phyloP scores from a whole-genome alignment of 108 stramenopile genomes.

The Cylindrotheca fusiformis region DNA sequence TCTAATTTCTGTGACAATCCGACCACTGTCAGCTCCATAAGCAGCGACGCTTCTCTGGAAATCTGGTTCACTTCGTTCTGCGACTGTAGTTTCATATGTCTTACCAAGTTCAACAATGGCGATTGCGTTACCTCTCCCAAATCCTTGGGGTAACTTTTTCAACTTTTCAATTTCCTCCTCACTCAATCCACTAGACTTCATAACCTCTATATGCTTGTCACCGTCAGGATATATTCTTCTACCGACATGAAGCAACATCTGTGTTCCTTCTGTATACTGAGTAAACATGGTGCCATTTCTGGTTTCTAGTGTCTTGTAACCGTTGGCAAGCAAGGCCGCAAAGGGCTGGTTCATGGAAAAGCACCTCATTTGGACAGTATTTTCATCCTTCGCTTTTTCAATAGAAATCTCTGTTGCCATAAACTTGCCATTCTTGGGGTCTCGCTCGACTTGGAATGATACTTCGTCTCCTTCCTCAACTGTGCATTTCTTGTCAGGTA shows the following conservation, averaged over 20 bases:
- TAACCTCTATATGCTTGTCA: constrained; percentile 58
- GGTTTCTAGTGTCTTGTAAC: constrained; percentile 77
- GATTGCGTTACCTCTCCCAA: constrained; percentile 56
- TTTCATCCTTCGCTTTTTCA: constrained; percentile 2
- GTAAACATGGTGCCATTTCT: constrained; percentile 84
- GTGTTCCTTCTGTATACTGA: constrained; percentile 61
- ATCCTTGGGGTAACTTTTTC: constrained; percentile 58
- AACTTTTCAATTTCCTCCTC: constrained; percentile 51
- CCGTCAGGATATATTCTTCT: constrained; percentile 78
- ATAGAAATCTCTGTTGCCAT: constrained; percentile 17
- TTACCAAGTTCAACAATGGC: constrained; percentile 72
- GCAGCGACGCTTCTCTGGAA: constrained; percentile 66
- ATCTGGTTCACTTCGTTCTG: constrained; percentile 49
- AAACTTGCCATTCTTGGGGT: constrained; percentile 45
- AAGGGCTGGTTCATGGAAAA: constrained; percentile 86
- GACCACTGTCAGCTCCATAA: constrained; percentile 59
- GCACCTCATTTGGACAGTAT: constrained; percentile 37
- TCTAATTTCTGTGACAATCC: constrained; percentile 66
- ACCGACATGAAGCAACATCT: constrained; percentile 74
- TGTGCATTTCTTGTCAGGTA: constrained; percentile 25
- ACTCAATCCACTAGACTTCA: constrained; percentile 51
- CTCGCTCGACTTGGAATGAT: constrained; percentile 31
- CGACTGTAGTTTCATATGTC: constrained; percentile 60
- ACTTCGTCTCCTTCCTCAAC: constrained; percentile 57
- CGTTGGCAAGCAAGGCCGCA: constrained; percentile 76